Evolutionary conservation across 129 eudicot species (phyloP), one percentile per base, ranked within the genome.

Genomic region (Escallonia herrerae): DNA sequence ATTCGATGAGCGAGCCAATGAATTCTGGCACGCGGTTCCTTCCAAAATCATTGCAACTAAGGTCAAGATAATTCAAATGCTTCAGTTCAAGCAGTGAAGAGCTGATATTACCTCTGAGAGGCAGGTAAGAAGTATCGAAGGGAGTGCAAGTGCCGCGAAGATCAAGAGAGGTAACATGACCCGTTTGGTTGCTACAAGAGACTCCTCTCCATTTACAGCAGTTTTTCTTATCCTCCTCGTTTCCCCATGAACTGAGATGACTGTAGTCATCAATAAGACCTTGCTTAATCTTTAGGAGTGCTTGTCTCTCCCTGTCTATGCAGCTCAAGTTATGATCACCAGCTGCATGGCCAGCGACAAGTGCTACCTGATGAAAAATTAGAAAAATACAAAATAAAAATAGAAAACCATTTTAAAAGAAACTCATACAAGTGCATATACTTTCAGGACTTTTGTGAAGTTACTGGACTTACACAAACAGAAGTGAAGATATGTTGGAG

Each of bases 141-240:
- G 33, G 33, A 22, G 33, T 22, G 33, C 33, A 22, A 22, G 33
- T 22, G 33, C 33, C 5, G 5, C 8, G 47, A 58, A 77, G 80
- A 73, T 69, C 7, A 52, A 81, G 60, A 4, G 2, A 14, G 10
- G 46, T 63, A 8, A 82, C 80, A 74, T 56, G 75, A 70, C 77
- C 72, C 0, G 78, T 73, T 8, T 3, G 38, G 55, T 72, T 22
- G 63, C 64, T 15, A 40, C 90, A 76, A 1, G 11, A 7, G n/a
- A 83, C 67, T 5, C 80, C 76, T 5, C 10, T 39, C 85, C 85
- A 79, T 61, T 52, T 43, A 59, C 89, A 80, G 12, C 89, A 77
- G 9, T 80, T 83, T 15, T 1, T 63, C 2, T 65, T 55, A n/a
- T 75, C 37, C 44, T 57, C 71, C 33, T 62, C 60, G 40, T 12